Percentiles rank a stretch among this genome's conserved stretches.
phyloP scores from a whole-genome alignment of 1,284 basidiomycete genomes.

The Blastosporella zonata region DNA sequence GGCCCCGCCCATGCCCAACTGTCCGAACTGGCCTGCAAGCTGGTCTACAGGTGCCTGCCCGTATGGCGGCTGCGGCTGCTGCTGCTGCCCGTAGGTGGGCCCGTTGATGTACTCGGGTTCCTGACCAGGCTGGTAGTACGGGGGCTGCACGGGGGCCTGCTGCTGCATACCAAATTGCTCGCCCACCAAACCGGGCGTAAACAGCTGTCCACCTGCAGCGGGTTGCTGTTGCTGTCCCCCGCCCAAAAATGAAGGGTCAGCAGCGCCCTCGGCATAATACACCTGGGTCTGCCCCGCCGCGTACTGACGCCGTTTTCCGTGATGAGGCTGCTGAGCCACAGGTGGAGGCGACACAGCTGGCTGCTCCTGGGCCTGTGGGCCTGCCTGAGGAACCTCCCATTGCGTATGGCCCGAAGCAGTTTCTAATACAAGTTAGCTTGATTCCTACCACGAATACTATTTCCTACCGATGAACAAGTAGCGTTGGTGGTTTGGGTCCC shows the following conservation, averaged over 20 bases:
- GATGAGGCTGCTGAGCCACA: slow-evolving; percentile 26
- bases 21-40: slow-evolving; percentile 81
- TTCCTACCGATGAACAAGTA: slow-evolving; percentile 76
- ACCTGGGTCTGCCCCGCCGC: slow-evolving; percentile 86
- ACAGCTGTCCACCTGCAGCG: slow-evolving; percentile 61
- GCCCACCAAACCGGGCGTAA: slow-evolving; percentile 77
- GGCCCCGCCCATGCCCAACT: slow-evolving; percentile 72
- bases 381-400: slow-evolving; percentile 45
- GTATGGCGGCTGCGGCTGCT: slow-evolving; percentile 49
- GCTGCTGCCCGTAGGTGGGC: slow-evolving; percentile 32
- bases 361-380: slow-evolving; percentile 36
- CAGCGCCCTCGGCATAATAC: slow-evolving; percentile 63
- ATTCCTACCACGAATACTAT: slow-evolving; percentile 1
- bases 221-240: slow-evolving; percentile 40
- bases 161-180: slow-evolving; percentile 68
- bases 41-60: slow-evolving; percentile 57
- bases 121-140: slow-evolving; percentile 47
- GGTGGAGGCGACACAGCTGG: slow-evolving; percentile 39
- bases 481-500: slow-evolving; percentile 79
- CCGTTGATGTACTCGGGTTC: slow-evolving; percentile 60
- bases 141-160: slow-evolving; percentile 33
- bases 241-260: slow-evolving; percentile 40
- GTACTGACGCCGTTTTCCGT: slow-evolving; percentile 80
- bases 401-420: slow-evolving; percentile 46
- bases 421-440: slow-evolving; percentile 31